phyloP scores from a whole-genome alignment of 805 yeast genomes.

The Kluyveromyces nonfermentans region DNA sequence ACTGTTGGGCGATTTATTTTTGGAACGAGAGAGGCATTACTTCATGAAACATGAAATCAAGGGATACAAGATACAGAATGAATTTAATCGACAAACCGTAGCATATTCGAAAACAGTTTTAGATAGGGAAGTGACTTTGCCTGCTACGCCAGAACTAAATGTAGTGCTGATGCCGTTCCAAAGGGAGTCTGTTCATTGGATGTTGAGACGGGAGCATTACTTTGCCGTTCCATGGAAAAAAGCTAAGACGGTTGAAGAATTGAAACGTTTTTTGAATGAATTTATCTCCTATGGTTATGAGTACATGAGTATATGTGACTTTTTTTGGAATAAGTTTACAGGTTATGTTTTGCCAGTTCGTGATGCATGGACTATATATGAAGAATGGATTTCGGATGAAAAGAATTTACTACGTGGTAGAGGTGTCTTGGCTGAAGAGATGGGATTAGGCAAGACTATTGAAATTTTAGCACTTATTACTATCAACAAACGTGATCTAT shows the following conservation, averaged over 20 bases:
- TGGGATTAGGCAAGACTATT: conserved; percentile 95
- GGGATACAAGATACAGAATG: conserved; percentile 15
- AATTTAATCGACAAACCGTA: conserved; percentile 18
- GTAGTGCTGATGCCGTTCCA: conserved; percentile 25
- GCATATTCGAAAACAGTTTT: conserved; percentile 14
- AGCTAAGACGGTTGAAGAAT: not conserved
- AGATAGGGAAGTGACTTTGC: conserved; percentile 1
- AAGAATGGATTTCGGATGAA: conserved; percentile 4
- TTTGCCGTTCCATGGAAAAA: not conserved
- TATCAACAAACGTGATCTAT: conserved; percentile 45
- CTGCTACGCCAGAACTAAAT: conserved; percentile 9
- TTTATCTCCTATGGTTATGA: conserved; percentile 25
- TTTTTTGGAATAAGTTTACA: conserved; percentile 29
- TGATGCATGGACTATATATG: conserved; percentile 13
- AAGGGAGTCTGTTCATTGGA: conserved; percentile 25
- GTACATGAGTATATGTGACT: conserved; percentile 7
- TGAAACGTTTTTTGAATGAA: conserved; percentile 16
- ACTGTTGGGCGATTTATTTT: conserved; percentile 17
- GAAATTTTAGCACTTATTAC: conserved; percentile 64
- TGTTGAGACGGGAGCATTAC: conserved; percentile 20
- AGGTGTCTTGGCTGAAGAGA: conserved; percentile 74
- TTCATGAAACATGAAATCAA: not conserved
- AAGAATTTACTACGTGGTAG: conserved; percentile 16
- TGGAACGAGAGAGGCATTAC: conserved; percentile 5
- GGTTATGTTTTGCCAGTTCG: conserved; percentile 16